phyloP scores from a whole-genome alignment of 2,329 filamentous ascomycete genomes.

The Daldinia eschscholtzii region DNA sequence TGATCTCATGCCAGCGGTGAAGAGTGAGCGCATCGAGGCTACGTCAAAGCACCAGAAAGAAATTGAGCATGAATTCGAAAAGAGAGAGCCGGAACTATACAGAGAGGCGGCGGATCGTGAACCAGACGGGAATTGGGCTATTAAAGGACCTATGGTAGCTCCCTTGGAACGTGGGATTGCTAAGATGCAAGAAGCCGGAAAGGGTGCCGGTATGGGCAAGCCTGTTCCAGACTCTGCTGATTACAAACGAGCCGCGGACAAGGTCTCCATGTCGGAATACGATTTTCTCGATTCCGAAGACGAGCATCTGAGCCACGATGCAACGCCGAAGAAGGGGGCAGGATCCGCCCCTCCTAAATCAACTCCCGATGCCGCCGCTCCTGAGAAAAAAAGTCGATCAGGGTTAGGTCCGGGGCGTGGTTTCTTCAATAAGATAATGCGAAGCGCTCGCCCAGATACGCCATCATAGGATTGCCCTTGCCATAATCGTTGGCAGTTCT shows the following conservation, averaged over 20 bases:
- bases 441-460: constrained; percentile 45
- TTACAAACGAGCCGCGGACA: constrained; percentile 37
- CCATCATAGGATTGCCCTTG: constrained; percentile 26
- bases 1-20: constrained; percentile 56
- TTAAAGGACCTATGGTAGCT: constrained; percentile 62
- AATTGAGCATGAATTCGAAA: constrained; percentile 64
- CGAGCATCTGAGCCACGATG: constrained; percentile 41
- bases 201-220: constrained; percentile 21
- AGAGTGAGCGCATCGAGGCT: constrained; percentile 57
- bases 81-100: constrained; percentile 61
- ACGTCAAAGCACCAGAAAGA: constrained; percentile 61
- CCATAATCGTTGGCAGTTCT: not conserved
- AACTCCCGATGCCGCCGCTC: constrained; percentile 15
- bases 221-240: constrained; percentile 26
- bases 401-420: constrained; percentile 29
- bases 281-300: constrained; percentile 48
- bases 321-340: constrained; percentile 26
- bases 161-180: constrained; percentile 61
- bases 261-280: constrained; percentile 42
- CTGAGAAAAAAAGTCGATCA: constrained; percentile 41
- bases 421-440: constrained; percentile 47
- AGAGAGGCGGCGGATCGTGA: constrained; percentile 58
- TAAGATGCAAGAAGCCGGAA: constrained; percentile 57
- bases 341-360: constrained; percentile 12
- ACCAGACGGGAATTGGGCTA: constrained; percentile 57